Evolutionary conservation across 495 filamentous ascomycete species (phyloP), one percentile per base, ranked within the genome.

Genomic region (Aspergillus coremiiformis): DNA sequence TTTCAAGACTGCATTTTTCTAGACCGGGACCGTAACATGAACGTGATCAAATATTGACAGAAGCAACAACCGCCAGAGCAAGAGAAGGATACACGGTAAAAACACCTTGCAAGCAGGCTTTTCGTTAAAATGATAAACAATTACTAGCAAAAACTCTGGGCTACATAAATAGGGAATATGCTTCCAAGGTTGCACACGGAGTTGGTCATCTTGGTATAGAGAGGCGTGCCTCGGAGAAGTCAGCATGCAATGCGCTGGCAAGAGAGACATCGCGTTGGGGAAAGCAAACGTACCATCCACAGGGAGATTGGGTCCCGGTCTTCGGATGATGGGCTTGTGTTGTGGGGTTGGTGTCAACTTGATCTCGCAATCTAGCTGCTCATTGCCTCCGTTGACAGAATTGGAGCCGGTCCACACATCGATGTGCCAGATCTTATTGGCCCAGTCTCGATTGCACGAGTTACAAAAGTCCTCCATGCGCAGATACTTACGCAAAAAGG

Each of bases 401-500:
- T 4, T 41, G 19, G 37, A 41, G n/a, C 37, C 37, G 10, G 37
- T 41, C 37, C 37, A 41, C 17, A 41, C 17, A 21, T 41, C 37
- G 37, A 41, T 41, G 9, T 41, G 37, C 37, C 37, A 41, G 17
- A 21, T 12, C 5, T 14, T 6, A 3, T 5, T 41, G 4, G 6
- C 37, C 37, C 37, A 41, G 6, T 21, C 17, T 17, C 7, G 37
- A 11, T 41, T 41, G 17, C 37, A 41, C 8, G 37, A 19, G 15
- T 4, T 62, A 47, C 70, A 73, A 11, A 56, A 45, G 24, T 70
- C 70, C 48, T 73, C 67, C 42, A 57, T 59, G 1, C 67, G 59
- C 14, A 71, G 62, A 49, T 76, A 76, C 52, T 76, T 78, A 27
- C 62, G 64, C 42, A 75, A 47, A 27, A 69, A 69, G 0, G 71